A percentile compares a stretch with the other conserved stretches of the same genome.
Conservation (phyloP, 2,329 filamentous ascomycete genomes). For the Colletotrichum sp. region DNA sequence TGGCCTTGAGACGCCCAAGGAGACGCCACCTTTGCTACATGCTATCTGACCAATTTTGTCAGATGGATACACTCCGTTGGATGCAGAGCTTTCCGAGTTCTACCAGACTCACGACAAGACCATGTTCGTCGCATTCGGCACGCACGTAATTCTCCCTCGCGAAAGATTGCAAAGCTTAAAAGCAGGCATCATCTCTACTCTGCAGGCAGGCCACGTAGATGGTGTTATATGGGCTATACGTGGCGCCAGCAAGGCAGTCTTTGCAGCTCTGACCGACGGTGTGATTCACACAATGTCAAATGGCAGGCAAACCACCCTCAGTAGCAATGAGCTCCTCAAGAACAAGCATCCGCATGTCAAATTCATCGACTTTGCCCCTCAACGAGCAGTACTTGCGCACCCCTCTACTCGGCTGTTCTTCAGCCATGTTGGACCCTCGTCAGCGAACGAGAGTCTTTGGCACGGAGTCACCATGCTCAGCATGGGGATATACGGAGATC, state of each 20-base stretch:
- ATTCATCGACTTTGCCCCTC: constrained; percentile 41
- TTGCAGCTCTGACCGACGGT: not conserved
- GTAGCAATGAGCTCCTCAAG: constrained; percentile 30
- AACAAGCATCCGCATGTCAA: constrained; percentile 32
- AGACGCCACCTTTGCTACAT: constrained; percentile 43
- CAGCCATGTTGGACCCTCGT: constrained; percentile 45
- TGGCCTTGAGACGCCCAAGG: constrained; percentile 44
- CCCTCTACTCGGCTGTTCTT: constrained; percentile 37
- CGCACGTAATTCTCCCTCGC: constrained; percentile 38
- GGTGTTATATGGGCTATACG: not conserved
- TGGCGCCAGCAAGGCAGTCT: not conserved
- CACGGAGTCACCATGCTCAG: constrained; percentile 41
- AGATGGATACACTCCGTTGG: constrained; percentile 37
- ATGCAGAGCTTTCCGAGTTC: constrained; percentile 30
- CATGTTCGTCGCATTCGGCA: constrained; percentile 45
- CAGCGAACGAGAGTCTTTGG: constrained; percentile 44
- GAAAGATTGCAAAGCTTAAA: constrained; percentile 35
- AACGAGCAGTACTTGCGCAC: constrained; percentile 45
- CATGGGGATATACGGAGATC: constrained; percentile 45
- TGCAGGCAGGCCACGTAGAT: not conserved
- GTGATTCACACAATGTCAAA: not conserved
- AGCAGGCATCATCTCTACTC: not conserved
- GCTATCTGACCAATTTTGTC: constrained; percentile 44
- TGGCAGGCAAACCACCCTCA: not conserved
- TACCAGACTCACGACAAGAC: constrained; percentile 30